Percentiles rank a stretch among this genome's conserved stretches.
Conservation (phyloP, 1,284 basidiomycete species). For the Mrakiaceae sp. region DNA sequence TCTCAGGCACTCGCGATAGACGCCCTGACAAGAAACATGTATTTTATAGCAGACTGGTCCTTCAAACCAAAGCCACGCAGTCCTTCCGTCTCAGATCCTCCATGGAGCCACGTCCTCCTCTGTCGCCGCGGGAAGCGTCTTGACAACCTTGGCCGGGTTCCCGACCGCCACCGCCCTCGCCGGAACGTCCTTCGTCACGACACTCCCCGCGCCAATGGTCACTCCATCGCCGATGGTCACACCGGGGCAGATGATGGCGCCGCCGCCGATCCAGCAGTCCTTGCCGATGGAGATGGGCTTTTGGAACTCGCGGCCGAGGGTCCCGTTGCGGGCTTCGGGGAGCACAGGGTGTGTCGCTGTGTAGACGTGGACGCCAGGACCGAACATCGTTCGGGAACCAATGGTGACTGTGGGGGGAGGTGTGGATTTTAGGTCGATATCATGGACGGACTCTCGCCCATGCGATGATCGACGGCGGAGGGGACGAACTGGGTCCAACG, state of each 20-base stretch:
- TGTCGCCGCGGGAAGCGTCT: conserved; percentile 19
- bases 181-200: conserved; percentile 39
- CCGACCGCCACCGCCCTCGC: conserved; percentile 37
- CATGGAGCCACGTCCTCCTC: conserved; percentile 1
- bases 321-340: conserved; percentile 30
- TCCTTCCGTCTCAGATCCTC: background rate
- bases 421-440: conserved; percentile 12
- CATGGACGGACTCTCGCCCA: background rate
- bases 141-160: conserved; percentile 38
- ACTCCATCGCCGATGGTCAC: conserved; percentile 39
- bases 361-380: conserved; percentile 33
- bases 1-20: too few relatives aligned
- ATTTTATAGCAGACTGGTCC: too few relatives aligned
- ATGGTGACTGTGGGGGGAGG: conserved; percentile 26
- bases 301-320: conserved; percentile 29
- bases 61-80: too few relatives aligned
- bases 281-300: conserved; percentile 34
- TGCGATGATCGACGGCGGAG: background rate
- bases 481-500: conserved; percentile 28
- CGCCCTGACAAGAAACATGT: too few relatives aligned
- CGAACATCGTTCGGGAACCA: conserved; percentile 33
- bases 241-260: conserved; percentile 36
- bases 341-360: conserved; percentile 35
- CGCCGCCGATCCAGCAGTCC: conserved; percentile 39
- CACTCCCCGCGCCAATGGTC: conserved; percentile 39